phyloP scores from a whole-genome alignment of 2,329 filamentous ascomycete genomes.

The Pseudogymnoascus sp. region DNA sequence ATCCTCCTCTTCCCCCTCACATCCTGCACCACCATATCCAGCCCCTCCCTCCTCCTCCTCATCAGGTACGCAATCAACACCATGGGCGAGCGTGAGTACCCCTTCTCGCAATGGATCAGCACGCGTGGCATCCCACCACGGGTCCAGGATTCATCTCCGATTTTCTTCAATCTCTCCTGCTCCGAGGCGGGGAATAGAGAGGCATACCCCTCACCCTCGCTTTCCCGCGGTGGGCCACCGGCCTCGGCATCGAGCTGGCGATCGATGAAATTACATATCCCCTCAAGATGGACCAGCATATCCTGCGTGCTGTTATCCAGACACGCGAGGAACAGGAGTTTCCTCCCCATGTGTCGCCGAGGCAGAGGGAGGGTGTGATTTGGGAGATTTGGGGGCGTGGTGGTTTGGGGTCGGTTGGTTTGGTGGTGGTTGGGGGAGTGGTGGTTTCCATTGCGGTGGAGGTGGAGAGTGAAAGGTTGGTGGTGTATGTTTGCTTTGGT shows the following conservation, averaged over 20 bases:
- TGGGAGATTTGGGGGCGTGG: background rate
- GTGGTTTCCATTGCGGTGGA: background rate
- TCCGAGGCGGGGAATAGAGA: background rate
- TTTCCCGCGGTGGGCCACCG: background rate
- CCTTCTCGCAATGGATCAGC: conserved; percentile 24
- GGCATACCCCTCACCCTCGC: background rate
- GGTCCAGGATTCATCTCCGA: background rate
- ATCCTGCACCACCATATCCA: conserved; percentile 16
- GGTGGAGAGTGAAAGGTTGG: background rate
- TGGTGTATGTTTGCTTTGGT: background rate
- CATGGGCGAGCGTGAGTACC: background rate
- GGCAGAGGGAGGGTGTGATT: background rate
- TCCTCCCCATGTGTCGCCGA: background rate
- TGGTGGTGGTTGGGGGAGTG: background rate
- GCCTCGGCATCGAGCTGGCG: background rate
- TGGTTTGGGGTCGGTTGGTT: background rate
- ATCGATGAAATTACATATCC: conserved; percentile 21
- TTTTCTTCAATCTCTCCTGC: background rate
- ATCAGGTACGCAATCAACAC: conserved; percentile 5
- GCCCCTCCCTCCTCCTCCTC: conserved; percentile 15
- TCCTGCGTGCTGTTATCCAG: conserved; percentile 13
- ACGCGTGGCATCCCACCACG: conserved; percentile 13
- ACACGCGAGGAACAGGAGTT: conserved; percentile 12
- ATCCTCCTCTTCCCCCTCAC: conserved; percentile 14
- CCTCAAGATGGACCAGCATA: conserved; percentile 9